These are phyloP conservation scores for Ogataea saltuana DNA, from an alignment of 805 yeast species.

Conservation along the genomic window DNA sequence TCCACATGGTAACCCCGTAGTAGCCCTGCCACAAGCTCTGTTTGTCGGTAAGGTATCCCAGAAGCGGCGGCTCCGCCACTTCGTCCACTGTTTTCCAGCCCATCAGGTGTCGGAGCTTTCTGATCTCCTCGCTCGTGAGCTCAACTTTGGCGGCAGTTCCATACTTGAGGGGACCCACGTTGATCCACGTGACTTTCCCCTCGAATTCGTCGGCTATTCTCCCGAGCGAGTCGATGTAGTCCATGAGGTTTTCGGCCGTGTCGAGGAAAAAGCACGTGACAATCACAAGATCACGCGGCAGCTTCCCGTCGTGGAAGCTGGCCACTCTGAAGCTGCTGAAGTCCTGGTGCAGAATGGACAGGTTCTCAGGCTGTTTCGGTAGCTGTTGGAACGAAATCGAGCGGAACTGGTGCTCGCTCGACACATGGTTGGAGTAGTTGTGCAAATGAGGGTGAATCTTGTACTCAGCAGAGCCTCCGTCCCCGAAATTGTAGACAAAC, in stretches of 20 bases:
- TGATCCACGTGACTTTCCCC: constrained; percentile 69
- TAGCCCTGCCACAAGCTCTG: constrained; percentile 76
- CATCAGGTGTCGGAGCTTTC: constrained; percentile 47
- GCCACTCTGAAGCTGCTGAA: constrained; percentile 54
- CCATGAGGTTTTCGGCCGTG: constrained; percentile 85
- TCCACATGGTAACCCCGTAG: constrained; percentile 66
- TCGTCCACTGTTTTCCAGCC: constrained; percentile 62
- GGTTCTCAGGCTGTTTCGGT: constrained; percentile 44
- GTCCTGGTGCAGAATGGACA: constrained; percentile 57
- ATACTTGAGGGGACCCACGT: constrained; percentile 89
- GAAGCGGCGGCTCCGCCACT: constrained; percentile 36
- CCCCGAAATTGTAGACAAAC: constrained; percentile 47
- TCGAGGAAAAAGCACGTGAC: constrained; percentile 81
- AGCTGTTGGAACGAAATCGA: constrained; percentile 35
- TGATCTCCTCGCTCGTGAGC: constrained; percentile 68
- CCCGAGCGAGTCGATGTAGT: constrained; percentile 68
- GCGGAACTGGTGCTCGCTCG: constrained; percentile 51
- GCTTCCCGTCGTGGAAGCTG: constrained; percentile 13
- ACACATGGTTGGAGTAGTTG: constrained; percentile 64
- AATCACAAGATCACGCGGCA: constrained; percentile 50
- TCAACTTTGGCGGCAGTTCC: constrained; percentile 83
- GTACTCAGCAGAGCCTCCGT: constrained; percentile 21
- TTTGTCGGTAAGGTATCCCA: constrained; percentile 68
- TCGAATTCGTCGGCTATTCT: constrained; percentile 35
- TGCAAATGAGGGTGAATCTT: constrained; percentile 56